phyloP scores from a whole-genome alignment of 2,329 filamentous ascomycete species.

The Tolypocladium guangdongense region DNA sequence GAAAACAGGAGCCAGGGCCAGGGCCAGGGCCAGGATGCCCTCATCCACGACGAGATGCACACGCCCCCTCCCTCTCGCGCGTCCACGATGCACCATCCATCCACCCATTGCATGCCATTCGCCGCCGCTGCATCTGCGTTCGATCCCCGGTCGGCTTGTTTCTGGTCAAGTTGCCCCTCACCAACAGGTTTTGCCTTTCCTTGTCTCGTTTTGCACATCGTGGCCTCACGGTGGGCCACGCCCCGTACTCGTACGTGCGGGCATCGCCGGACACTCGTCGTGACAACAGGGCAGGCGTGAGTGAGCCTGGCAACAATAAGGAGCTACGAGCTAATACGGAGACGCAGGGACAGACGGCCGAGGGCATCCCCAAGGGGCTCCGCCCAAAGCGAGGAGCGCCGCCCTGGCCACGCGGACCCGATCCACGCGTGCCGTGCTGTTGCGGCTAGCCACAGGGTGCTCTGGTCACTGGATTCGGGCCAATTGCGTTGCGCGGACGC shows the following conservation, averaged over 20 bases:
- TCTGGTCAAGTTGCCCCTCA: not conserved
- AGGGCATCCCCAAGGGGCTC: too few relatives aligned
- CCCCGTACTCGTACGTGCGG: too few relatives aligned
- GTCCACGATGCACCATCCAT: not conserved
- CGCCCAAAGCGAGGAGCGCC: not conserved
- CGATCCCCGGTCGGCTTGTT: not conserved
- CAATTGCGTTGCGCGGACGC: not conserved
- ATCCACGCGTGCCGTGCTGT: not conserved
- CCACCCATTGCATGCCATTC: not conserved
- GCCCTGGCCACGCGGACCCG: not conserved
- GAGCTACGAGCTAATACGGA: too few relatives aligned
- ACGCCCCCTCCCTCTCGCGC: not conserved
- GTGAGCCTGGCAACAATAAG: too few relatives aligned
- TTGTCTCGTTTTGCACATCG: not conserved
- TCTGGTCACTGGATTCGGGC: conserved; percentile 13
- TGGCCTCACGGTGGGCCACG: not conserved
- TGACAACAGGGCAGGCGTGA: too few relatives aligned
- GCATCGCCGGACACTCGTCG: not conserved
- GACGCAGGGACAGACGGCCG: too few relatives aligned
- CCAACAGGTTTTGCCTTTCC: not conserved
- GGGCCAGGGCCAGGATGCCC: not conserved
- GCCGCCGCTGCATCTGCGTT: not conserved
- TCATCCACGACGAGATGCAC: not conserved
- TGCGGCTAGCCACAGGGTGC: conserved; percentile 13
- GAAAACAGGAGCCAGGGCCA: not conserved